Evolutionary conservation across 805 yeast genomes (phyloP).

Genomic region (Candida bentonensis): DNA sequence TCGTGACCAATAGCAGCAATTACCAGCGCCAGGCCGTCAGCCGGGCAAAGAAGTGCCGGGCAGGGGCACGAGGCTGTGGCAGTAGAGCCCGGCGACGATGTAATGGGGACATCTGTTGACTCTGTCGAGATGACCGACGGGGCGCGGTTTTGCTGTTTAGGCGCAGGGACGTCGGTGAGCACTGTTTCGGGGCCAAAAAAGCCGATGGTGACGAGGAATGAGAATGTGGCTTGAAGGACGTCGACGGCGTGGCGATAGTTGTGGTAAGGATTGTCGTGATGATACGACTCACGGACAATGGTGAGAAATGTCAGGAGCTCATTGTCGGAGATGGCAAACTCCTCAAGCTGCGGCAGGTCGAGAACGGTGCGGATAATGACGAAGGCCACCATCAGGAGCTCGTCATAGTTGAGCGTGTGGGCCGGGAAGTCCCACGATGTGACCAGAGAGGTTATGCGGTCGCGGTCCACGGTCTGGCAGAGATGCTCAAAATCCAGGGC

Average conservation of each 20-base stretch:
- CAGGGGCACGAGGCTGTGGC: not conserved
- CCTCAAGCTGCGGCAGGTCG: slow-evolving; percentile 10
- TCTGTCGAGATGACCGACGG: not conserved
- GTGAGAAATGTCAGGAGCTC: slow-evolving; percentile 46
- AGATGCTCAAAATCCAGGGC: not conserved
- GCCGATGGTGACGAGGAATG: slow-evolving; percentile 28
- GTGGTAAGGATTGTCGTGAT: slow-evolving; percentile 81
- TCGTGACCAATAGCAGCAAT: slow-evolving; percentile 91
- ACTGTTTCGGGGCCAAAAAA: slow-evolving; percentile 9
- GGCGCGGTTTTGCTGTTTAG: not conserved
- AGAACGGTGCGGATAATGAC: slow-evolving; percentile 36
- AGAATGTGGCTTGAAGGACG: slow-evolving; percentile 82
- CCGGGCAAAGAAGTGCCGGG: not conserved
- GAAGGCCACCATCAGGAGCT: slow-evolving; percentile 45
- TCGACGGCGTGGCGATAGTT: slow-evolving; percentile 93
- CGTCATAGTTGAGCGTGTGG: slow-evolving; percentile 49
- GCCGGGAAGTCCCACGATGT: slow-evolving; percentile 53
- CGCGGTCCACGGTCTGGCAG: not conserved
- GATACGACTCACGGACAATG: slow-evolving; percentile 63
- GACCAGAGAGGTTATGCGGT: not conserved
- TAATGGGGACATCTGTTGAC: not conserved
- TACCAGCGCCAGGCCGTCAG: slow-evolving; percentile 44
- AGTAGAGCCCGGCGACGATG: not conserved
- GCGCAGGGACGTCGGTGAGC: not conserved
- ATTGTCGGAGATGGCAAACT: slow-evolving; percentile 23